Base-by-base conservation (phyloP, 345 rosid species). In the Lagerstroemia speciosa region DNA sequence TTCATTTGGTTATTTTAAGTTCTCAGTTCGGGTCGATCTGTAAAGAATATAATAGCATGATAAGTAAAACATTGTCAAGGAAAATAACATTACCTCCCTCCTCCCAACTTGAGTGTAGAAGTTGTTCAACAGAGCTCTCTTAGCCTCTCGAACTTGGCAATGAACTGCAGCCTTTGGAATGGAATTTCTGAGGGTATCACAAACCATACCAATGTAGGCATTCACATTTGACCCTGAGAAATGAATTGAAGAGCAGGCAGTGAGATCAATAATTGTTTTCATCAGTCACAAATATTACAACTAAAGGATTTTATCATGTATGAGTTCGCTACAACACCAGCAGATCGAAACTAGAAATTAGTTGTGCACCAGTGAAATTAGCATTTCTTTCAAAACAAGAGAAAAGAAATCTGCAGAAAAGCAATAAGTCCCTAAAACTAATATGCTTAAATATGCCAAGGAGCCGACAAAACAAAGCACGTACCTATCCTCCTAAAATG, bases 121-220 rank as follows among this genome's bases (percentile, higher is more conserved):
- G 75, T 79, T 73, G 84, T 85, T 89, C 64, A 94, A 89, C 73
- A 94, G 84, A 69, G 89, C 84, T 83, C 93, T 87, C 87, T 90
- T 94, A 60, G 99, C 98, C 74, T 89, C 84, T 70, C 94, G 82
- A 33, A 94, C 98, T 85, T 94, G 99, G 74, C 98, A 94, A 80
- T 88, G 84, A 38, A 94, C 99, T 65, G 90, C 96, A 26, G 98
- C 99, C 78, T 94, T 94, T 26, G 99, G 99, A 69, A 94, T 86
- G 30, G 99, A 85, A 78, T 87, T 88, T 81, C 77, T 84, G 77
- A 92, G 69, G 55, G 99, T 94, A 70, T 94, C 98, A 33, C 92
- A 88, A 33, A 94, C 98, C 99, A 94, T 94, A 72, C 78, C 80
- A 69, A 94, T 89, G 75, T 94, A 94, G 53, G 85, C 91, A 75